Evolutionary conservation across 768 basidiomycete genomes (phyloP), one percentile per base, ranked within the genome.

Genomic region (Lenzites betulinus): DNA sequence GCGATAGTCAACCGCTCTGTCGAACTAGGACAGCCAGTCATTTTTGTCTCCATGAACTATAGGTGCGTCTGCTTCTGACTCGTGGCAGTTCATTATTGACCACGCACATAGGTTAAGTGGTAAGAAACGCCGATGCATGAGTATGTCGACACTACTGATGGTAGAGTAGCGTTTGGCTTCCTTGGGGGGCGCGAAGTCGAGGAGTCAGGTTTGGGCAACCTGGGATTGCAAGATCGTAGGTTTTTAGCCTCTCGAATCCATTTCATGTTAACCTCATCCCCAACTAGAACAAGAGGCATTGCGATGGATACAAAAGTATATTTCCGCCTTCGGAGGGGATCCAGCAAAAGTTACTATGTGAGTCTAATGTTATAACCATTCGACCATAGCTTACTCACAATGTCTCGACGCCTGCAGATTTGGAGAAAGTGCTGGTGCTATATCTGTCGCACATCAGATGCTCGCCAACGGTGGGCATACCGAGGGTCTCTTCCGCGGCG

Each of bases 151-250:
- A 9, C 22, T 44, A 12, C 22, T 46, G 6, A 46, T 12, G 20
- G 22, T 7, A 13, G 20, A 23, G 26, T 47, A 71, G 76, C 71
- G 0, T 74, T 74, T 25, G 79, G 79, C 1, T 79, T 80, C 64
- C 51, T 78, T 9, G 73, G 71, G 7, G 66, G 77, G 12, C 66
- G 74, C 41, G 76, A 78, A 58, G 71, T 79, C 1, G 70, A 73
- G 52, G 70, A 64, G 1, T 75, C 73, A 12, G 74, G 74, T 0
- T 50, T 72, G 18, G 75, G 73, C 7, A 83, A 84, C 64, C 70
- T 82, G 18, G 83, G 84, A 9, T 68, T 86, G 9, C 74, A 71
- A 47, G 83, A 86, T 68, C 78, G 78, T 78, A 49, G 60, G 70
- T 66, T 12, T 18, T 12, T 18, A 1, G 15, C 43, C 41, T 26